These are phyloP conservation scores for Pythium rhizo-oryzae DNA, from an alignment of 352 stramenopile genomes.

Conservation along the genomic window DNA sequence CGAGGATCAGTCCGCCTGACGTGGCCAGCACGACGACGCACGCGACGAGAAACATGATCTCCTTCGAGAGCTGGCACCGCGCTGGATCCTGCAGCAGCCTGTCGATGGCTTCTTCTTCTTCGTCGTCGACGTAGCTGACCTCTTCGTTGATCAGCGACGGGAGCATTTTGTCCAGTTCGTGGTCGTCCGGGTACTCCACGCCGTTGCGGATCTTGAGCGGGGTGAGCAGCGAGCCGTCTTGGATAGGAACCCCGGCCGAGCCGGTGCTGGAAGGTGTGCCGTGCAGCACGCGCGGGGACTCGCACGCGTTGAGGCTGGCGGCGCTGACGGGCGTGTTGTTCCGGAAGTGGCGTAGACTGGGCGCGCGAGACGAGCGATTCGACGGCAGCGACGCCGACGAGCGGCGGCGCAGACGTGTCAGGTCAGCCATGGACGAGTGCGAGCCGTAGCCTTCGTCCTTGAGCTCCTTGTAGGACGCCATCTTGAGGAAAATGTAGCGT, in stretches of 20 bases:
- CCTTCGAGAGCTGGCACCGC: slow-evolving; percentile 49
- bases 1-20: slow-evolving; percentile 74
- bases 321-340: neutral
- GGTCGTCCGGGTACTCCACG: slow-evolving; percentile 10
- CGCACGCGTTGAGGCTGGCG: slow-evolving; percentile 11
- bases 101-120: slow-evolving; percentile 15
- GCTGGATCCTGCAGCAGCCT: slow-evolving; percentile 10
- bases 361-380: slow-evolving; percentile 20
- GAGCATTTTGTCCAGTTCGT: slow-evolving; percentile 9
- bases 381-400: slow-evolving; percentile 33
- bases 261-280: slow-evolving; percentile 8
- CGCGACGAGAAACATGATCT: slow-evolving; percentile 66
- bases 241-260: slow-evolving; percentile 16
- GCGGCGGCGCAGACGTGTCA: slow-evolving; percentile 18
- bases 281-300: slow-evolving; percentile 12
- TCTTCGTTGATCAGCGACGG: slow-evolving; percentile 18
- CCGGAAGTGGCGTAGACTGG: slow-evolving; percentile 23
- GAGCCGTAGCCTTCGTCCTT: slow-evolving; percentile 32
- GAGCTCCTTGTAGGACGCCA: slow-evolving; percentile 44
- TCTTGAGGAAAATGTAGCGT: slow-evolving; percentile 49
- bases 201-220: slow-evolving; percentile 3
- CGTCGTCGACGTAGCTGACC: slow-evolving; percentile 2
- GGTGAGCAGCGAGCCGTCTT: slow-evolving; percentile 11
- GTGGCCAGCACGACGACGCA: slow-evolving; percentile 58
- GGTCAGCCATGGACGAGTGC: slow-evolving; percentile 9